Conservation (phyloP, 306 rosid genomes). For the Arachis hypogaea region DNA sequence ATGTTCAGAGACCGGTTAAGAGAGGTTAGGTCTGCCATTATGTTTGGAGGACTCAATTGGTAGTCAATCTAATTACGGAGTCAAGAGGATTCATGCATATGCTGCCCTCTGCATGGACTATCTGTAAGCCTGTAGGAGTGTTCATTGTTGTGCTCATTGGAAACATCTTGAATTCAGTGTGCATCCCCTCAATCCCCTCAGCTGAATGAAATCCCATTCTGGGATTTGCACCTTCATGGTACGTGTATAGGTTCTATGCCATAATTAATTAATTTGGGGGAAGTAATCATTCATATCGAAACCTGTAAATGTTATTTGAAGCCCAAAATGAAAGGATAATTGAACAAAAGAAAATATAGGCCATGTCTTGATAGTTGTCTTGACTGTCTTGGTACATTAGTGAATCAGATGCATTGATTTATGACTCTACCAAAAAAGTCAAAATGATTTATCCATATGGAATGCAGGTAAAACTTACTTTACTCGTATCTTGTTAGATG, state of each 20-base stretch:
- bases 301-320: not conserved
- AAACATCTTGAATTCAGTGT: conserved; percentile 1
- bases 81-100: conserved; percentile 10
- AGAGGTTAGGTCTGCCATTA: conserved; percentile 52
- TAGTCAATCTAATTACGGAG: conserved; percentile 3
- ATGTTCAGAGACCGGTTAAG: conserved; percentile 82
- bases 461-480: no score
- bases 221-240: conserved; percentile 5
- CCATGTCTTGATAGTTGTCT: no score
- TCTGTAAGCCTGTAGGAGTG: conserved; percentile 22
- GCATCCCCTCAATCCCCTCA: conserved; percentile 14
- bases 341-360: not conserved
- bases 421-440: no score
- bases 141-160: conserved; percentile 31
- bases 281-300: not conserved
- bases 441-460: no score
- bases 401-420: no score
- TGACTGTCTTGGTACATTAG: no score
- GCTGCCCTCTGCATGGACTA: conserved; percentile 11
- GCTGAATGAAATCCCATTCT: conserved; percentile 2
- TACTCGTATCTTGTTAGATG: no score
- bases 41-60: conserved; percentile 6
- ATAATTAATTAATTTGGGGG: conserved; percentile 1
- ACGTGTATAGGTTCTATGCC: not conserved
- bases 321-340: not conserved